Evolutionary conservation across 331 rosid genomes (phyloP).

Genomic region (Acacia concinna): DNA sequence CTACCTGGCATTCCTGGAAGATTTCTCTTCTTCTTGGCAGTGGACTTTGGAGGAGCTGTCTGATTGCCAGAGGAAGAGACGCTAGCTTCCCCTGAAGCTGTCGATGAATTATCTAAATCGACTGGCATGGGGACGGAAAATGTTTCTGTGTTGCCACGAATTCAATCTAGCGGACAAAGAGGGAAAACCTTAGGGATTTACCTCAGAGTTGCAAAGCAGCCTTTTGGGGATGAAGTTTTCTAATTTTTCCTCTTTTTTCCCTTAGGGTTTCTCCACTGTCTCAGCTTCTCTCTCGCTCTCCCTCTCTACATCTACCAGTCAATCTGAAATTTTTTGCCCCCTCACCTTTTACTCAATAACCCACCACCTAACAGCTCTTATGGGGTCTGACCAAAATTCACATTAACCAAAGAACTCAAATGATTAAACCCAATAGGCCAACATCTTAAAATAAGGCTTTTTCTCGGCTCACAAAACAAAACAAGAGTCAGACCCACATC

Average conservation of each 20-base stretch:
- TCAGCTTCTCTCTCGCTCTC: constrained; percentile 6
- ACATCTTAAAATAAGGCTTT: constrained; percentile 24
- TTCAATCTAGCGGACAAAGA: constrained; percentile 31
- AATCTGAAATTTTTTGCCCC: constrained; percentile 32
- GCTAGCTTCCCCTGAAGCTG: constrained; percentile 86
- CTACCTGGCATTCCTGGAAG: constrained; percentile 97
- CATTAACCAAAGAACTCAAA: constrained; percentile 61
- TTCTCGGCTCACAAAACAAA: constrained; percentile 22
- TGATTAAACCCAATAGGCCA: constrained; percentile 54
- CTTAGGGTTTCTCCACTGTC: constrained; percentile 47
- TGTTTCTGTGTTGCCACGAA: constrained; percentile 10
- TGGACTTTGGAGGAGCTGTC: constrained; percentile 49
- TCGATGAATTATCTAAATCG: constrained; percentile 67
- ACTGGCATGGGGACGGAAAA: constrained; percentile 54
- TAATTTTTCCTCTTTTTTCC: neutral
- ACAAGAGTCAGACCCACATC: constrained; percentile 8
- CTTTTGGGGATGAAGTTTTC: constrained; percentile 33
- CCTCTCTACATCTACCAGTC: constrained; percentile 64
- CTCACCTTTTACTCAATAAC: constrained; percentile 22
- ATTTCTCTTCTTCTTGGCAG: constrained; percentile 72
- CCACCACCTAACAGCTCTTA: constrained; percentile 68
- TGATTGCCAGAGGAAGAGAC: constrained; percentile 76
- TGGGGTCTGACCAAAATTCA: constrained; percentile 66
- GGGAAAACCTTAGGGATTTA: constrained; percentile 39
- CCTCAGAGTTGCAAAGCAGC: constrained; percentile 40